These are phyloP conservation scores for Coemansia sp. DNA, from an alignment of 192 early-diverging fungal species.

Conservation along the genomic window DNA sequence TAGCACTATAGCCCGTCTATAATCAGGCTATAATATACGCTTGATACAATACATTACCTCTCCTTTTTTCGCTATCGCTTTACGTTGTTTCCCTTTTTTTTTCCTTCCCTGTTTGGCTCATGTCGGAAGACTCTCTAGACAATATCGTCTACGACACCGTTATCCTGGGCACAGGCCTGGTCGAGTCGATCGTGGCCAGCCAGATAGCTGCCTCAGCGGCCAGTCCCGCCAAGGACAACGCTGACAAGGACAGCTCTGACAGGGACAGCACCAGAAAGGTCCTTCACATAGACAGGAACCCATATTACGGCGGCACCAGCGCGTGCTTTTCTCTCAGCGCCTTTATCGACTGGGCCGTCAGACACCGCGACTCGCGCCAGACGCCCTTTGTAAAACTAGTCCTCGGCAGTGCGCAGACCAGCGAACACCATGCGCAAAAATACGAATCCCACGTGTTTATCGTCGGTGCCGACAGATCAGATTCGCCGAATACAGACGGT, in stretches of 20 bases:
- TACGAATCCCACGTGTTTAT: neutral
- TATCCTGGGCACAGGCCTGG: conserved; percentile 82
- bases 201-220: conserved; percentile 56
- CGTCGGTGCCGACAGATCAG: neutral
- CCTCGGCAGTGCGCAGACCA: neutral
- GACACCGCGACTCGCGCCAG: conserved; percentile 20
- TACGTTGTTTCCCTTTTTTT: neutral
- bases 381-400: conserved; percentile 15
- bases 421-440: neutral
- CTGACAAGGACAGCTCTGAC: neutral
- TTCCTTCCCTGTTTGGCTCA: neutral
- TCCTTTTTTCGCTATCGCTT: neutral
- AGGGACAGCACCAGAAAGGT: conserved; percentile 58
- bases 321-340: conserved; percentile 37
- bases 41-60: no score
- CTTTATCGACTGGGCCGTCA: conserved; percentile 25
- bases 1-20: no score
- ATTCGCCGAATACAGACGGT: neutral
- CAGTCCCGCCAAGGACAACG: no score
- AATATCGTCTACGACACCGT: conserved; percentile 70
- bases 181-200: conserved; percentile 78
- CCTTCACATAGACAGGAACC: conserved; percentile 77
- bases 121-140: conserved; percentile 21
- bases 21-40: no score
- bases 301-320: conserved; percentile 74